phyloP scores from a whole-genome alignment of 2,329 filamentous ascomycete species.

The Calcarisporium arbuscula region DNA sequence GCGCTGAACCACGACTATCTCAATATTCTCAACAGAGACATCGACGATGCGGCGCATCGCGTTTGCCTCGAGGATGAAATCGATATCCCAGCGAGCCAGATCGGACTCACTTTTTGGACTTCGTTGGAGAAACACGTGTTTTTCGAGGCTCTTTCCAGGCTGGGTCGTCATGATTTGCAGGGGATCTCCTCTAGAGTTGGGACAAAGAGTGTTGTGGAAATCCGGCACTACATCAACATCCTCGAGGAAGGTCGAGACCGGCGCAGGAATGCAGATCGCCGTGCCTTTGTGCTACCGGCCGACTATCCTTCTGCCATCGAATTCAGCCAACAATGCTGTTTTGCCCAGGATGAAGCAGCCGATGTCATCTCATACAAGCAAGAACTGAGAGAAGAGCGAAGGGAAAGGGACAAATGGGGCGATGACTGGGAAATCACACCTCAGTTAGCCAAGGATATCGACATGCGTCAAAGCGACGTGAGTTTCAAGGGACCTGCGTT shows the following conservation, averaged over 20 bases:
- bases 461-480: conserved; percentile 13
- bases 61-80: conserved; percentile 24
- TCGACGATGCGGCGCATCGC: conserved; percentile 43
- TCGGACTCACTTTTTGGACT: conserved; percentile 68
- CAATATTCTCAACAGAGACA: conserved; percentile 48
- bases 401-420: conserved; percentile 56
- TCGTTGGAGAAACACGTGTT: conserved; percentile 62
- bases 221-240: conserved; percentile 60
- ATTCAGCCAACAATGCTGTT: conserved; percentile 58
- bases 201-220: conserved; percentile 69
- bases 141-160: conserved; percentile 57
- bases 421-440: conserved; percentile 59
- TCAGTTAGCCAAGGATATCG: conserved; percentile 24
- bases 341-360: conserved; percentile 60
- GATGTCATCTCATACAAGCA: conserved; percentile 60
- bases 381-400: conserved; percentile 52
- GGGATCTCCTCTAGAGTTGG: conserved; percentile 58
- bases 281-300: conserved; percentile 32
- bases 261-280: conserved; percentile 26
- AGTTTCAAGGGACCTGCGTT: conserved; percentile 34
- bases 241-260: conserved; percentile 46
- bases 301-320: conserved; percentile 70
- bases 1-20: conserved; percentile 41
- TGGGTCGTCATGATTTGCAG: conserved; percentile 56
- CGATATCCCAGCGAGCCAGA: conserved; percentile 41